Evolutionary conservation across 2,329 filamentous ascomycete genomes (phyloP).

Genomic region (Diplodia corticola): DNA sequence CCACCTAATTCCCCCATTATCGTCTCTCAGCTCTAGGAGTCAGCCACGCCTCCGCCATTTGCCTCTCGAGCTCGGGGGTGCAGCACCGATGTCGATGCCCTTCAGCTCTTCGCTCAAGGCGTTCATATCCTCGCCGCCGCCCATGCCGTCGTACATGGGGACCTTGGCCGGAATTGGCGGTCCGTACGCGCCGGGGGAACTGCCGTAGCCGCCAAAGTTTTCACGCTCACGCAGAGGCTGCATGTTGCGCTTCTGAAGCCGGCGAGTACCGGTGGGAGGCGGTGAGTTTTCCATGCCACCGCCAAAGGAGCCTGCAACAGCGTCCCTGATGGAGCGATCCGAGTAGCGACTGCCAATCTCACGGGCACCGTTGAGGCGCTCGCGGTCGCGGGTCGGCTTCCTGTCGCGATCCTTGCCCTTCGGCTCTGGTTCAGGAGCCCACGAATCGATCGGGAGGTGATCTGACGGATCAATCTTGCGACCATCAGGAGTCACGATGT

Average conservation of each 20-base stretch:
- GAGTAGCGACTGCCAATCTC: constrained; percentile 31
- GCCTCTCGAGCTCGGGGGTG: constrained; percentile 8
- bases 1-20: neutral
- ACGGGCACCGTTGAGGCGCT: constrained; percentile 55
- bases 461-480: constrained; percentile 78
- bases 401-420: constrained; percentile 50
- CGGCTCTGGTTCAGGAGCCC: constrained; percentile 73
- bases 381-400: constrained; percentile 44
- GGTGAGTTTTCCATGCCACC: neutral
- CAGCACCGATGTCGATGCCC: constrained; percentile 48
- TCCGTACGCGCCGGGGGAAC: constrained; percentile 36
- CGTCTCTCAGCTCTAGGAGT: constrained; percentile 7
- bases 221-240: constrained; percentile 37
- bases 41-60: constrained; percentile 13
- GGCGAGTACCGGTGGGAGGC: constrained; percentile 6
- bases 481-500: constrained; percentile 75
- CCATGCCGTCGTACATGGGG: constrained; percentile 54
- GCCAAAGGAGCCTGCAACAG: constrained; percentile 6
- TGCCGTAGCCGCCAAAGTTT: constrained; percentile 36
- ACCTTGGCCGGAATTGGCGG: constrained; percentile 73
- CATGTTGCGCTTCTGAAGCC: constrained; percentile 33
- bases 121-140: constrained; percentile 50
- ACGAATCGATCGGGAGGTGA: constrained; percentile 73
- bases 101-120: constrained; percentile 71
- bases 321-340: constrained; percentile 20